A percentile compares a stretch with the other conserved stretches of the same genome.
These are phyloP conservation scores for Ascocoryne sarcoides DNA, from an alignment of 2,329 filamentous ascomycete genomes.

Conservation along the genomic window DNA sequence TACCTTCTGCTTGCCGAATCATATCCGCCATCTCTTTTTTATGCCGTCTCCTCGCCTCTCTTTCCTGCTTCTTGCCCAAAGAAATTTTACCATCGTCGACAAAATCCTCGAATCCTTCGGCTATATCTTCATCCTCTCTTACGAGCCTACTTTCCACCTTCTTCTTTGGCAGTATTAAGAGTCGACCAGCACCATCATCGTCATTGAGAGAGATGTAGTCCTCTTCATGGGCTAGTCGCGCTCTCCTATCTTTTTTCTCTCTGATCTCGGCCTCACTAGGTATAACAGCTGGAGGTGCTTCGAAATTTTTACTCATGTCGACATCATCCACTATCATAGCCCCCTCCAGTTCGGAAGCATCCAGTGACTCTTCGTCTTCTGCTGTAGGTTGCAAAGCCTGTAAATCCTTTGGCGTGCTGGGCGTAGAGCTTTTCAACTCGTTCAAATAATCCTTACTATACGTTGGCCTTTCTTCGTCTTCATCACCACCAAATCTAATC, in stretches of 20 bases:
- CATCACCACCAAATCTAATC: constrained; percentile 32
- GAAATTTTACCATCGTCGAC: constrained; percentile 77
- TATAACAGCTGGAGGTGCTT: constrained; percentile 40
- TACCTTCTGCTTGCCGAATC: constrained; percentile 70
- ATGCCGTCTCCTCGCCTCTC: constrained; percentile 55
- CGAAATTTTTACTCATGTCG: too few relatives aligned
- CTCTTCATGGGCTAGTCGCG: constrained; percentile 67
- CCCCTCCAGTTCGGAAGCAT: constrained; percentile 52
- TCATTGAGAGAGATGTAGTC: constrained; percentile 59
- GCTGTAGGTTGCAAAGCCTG: constrained; percentile 34
- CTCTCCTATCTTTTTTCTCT: constrained; percentile 83
- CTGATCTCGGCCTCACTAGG: constrained; percentile 77
- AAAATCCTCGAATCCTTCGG: constrained; percentile 88
- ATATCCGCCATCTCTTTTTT: constrained; percentile 74
- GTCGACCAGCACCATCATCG: constrained; percentile 40
- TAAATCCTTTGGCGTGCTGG: constrained; percentile 65
- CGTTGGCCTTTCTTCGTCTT: constrained; percentile 62
- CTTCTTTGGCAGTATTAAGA: constrained; percentile 39
- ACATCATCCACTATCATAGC: constrained; percentile 58
- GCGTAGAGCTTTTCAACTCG: constrained; percentile 78
- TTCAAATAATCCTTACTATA: constrained; percentile 84
- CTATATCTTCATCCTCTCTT: constrained; percentile 82
- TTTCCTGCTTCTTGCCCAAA: constrained; percentile 70
- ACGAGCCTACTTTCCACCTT: constrained; percentile 67
- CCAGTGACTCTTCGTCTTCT: constrained; percentile 46